A percentile compares a stretch with the other conserved stretches of the same genome.
Conservation (phyloP, 169 alveolate species). For the Cryptosporidium felis region DNA sequence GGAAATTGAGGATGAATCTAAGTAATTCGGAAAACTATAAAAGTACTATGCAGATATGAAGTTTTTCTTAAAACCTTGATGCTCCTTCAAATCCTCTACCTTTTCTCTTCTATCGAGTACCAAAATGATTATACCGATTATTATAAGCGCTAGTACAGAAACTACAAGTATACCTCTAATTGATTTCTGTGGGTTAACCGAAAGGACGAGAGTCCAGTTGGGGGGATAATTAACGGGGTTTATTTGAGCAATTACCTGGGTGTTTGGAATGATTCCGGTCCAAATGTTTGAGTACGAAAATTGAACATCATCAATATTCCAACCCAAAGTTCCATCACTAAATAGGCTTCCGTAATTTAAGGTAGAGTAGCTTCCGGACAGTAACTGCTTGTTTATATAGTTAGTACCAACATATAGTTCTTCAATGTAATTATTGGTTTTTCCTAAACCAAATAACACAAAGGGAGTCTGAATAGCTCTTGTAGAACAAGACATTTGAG, state of each 20-base stretch:
- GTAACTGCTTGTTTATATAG: neutral
- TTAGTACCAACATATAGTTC: conserved; percentile 82
- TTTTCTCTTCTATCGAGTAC: conserved; percentile 40
- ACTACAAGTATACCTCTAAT: conserved; percentile 26
- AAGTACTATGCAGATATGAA: conserved; percentile 48
- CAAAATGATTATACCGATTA: conserved; percentile 30
- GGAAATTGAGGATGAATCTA: too few species aligned
- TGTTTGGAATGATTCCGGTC: conserved; percentile 67
- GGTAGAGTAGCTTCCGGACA: neutral
- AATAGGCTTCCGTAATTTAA: neutral
- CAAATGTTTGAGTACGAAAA: conserved; percentile 35
- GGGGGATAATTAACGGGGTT: conserved; percentile 27
- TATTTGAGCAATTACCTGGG: conserved; percentile 48
- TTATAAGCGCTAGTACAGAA: conserved; percentile 4
- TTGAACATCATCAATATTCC: neutral
- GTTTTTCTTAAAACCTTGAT: conserved; percentile 51
- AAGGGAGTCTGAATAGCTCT: conserved; percentile 75
- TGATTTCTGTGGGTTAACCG: conserved; percentile 57
- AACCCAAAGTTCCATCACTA: neutral
- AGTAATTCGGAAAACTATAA: too few species aligned
- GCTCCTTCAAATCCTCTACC: conserved; percentile 63
- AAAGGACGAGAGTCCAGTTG: conserved; percentile 49
- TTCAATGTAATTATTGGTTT: conserved; percentile 86
- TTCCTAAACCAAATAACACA: conserved; percentile 80
- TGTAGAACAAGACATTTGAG: conserved; percentile 76